Evolutionary conservation across 2,329 filamentous ascomycete genomes (phyloP).

Genomic region (Fusarium avenaceum): DNA sequence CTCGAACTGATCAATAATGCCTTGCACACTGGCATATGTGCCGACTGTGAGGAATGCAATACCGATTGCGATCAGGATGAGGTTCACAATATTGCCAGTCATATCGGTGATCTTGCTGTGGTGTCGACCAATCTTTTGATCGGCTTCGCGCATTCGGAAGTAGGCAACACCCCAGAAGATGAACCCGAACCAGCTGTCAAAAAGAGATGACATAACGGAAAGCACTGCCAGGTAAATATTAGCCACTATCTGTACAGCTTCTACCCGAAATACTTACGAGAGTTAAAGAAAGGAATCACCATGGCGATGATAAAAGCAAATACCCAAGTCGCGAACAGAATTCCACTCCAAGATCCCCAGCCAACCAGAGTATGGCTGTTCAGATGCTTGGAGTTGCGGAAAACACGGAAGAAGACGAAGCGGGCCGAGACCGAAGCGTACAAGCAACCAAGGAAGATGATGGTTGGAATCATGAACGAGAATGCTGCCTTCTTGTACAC

Average conservation of each 20-base stretch:
- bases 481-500: slow-evolving; percentile 90
- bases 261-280: slow-evolving; percentile 61
- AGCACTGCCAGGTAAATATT: slow-evolving; percentile 59
- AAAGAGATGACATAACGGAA: slow-evolving; percentile 87
- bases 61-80: slow-evolving; percentile 79
- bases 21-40: slow-evolving; percentile 83
- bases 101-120: slow-evolving; percentile 65
- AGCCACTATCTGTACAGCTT: neutral
- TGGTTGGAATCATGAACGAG: slow-evolving; percentile 94
- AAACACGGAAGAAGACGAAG: slow-evolving; percentile 92
- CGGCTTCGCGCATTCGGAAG: slow-evolving; percentile 78
- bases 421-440: slow-evolving; percentile 92
- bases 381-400: slow-evolving; percentile 84
- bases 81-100: slow-evolving; percentile 74
- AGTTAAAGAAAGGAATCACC: slow-evolving; percentile 93
- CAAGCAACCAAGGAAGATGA: slow-evolving; percentile 91
- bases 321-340: slow-evolving; percentile 80
- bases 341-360: slow-evolving; percentile 82
- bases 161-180: slow-evolving; percentile 94
- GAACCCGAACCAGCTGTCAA: slow-evolving; percentile 94
- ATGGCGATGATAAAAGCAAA: slow-evolving; percentile 92
- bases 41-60: slow-evolving; percentile 85
- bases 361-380: slow-evolving; percentile 83
- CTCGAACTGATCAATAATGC: slow-evolving; percentile 80
- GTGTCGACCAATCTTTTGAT: slow-evolving; percentile 66